Evolutionary conservation across 75 land plant species (phyloP).

Genomic region (Chamaecyparis obtusa): DNA sequence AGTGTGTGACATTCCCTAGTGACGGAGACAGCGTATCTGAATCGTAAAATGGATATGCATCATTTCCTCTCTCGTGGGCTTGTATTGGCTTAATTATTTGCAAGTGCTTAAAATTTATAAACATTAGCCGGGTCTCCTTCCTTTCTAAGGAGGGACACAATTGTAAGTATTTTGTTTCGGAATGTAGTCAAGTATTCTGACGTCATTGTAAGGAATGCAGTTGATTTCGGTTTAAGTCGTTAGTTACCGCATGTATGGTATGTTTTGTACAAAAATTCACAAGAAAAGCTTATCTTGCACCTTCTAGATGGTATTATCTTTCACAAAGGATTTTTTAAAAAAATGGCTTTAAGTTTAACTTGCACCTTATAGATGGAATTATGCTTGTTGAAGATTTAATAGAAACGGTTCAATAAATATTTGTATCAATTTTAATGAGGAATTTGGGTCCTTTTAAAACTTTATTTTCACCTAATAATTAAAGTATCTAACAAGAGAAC

Average conservation of each 20-base stretch:
- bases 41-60: neutral
- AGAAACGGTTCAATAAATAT: neutral
- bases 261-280: neutral
- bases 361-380: neutral
- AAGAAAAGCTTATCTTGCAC: neutral
- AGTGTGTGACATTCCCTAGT: constrained; percentile 7
- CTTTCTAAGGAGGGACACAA: neutral
- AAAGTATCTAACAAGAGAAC: no score
- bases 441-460: no score
- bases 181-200: neutral
- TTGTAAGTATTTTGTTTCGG: neutral
- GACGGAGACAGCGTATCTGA: neutral
- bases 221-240: neutral
- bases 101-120: neutral
- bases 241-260: neutral
- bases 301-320: neutral
- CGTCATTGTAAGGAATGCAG: neutral
- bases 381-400: neutral
- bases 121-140: neutral
- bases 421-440: neutral
- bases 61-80: neutral
- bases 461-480: no score
- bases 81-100: neutral
- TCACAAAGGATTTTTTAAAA: neutral
- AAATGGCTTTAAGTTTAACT: no score